Evolutionary conservation across 2,329 filamentous ascomycete genomes (phyloP), one percentile per base, ranked within the genome.

Genomic region (Pseudogymnoascus sp.): DNA sequence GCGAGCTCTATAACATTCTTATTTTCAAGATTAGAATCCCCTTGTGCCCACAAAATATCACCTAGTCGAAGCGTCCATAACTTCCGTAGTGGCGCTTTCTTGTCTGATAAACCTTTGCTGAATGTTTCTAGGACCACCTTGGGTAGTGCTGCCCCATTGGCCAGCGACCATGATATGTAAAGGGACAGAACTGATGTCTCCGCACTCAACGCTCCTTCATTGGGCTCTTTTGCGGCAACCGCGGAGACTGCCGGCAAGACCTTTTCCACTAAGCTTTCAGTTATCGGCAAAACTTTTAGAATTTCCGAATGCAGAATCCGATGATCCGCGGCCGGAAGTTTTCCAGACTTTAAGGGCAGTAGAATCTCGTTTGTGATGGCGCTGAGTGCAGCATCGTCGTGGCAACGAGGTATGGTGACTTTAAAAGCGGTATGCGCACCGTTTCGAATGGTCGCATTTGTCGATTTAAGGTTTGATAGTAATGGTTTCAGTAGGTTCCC

Each of bases 391-490:
- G 78, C 73, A 5, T 80, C 74, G 66, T 90, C 82, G 58, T 77
- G 72, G 67, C 85, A 89, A 67, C 83, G 81, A 43, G 77, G 74
- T 31, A 90, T 83, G n/a, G 92, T 78, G 8, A 83, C 82, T 66
- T 82, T 81, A 73, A 97, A 96, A 6, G 89, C 89, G 39, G 82
- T 80, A 21, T 92, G 76, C 7, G 90, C 89, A 23, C 91, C 92
- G 65, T 83, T 83, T 62, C 93, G 87, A 65, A 97, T 91, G 2
- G 76, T 75, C 12, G 84, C 78, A 73, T 96, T 97, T 70, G 89
- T 92, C 1, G 94, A 97, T 74, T 96, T 97, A 74, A 92, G 81
- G 72, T 92, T 96, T 41, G 91, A 87, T n/a, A 97, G 76, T 11
- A 99, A 78, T 5, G 92, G 91, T 74, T 96, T 97, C 38, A 95